These are phyloP conservation scores for Elongisporangium anandrum DNA, from an alignment of 352 stramenopile species.

Conservation along the genomic window DNA sequence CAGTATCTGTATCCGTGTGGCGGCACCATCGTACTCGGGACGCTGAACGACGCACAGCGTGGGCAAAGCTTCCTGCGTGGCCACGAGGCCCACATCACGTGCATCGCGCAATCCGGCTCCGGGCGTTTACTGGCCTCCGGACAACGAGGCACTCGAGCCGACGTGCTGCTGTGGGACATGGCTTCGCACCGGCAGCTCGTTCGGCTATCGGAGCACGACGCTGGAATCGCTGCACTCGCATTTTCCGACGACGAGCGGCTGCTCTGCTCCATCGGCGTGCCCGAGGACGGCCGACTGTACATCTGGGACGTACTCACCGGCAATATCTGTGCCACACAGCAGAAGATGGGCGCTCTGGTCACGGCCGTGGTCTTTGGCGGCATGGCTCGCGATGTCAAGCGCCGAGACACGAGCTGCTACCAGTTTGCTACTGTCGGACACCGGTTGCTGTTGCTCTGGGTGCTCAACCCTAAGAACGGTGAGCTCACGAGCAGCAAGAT, in stretches of 20 bases:
- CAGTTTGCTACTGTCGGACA: constrained; percentile 84
- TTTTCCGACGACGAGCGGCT: constrained; percentile 92
- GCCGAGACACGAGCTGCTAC: constrained; percentile 82
- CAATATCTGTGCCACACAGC: constrained; percentile 82
- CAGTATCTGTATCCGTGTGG: constrained; percentile 88
- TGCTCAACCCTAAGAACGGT: constrained; percentile 80
- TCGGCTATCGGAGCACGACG: constrained; percentile 88
- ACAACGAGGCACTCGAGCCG: constrained; percentile 69
- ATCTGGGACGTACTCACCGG: constrained; percentile 89
- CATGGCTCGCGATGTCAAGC: constrained; percentile 89
- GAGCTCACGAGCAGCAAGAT: constrained; percentile 69
- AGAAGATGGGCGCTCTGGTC: constrained; percentile 60
- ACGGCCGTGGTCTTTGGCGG: constrained; percentile 74
- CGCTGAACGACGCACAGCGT: constrained; percentile 63
- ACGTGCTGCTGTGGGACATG: constrained; percentile 91
- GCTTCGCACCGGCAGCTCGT: constrained; percentile 60
- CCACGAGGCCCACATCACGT: constrained; percentile 79
- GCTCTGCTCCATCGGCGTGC: constrained; percentile 70
- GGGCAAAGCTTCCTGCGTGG: constrained; percentile 83
- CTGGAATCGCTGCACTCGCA: constrained; percentile 75
- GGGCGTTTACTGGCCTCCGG: constrained; percentile 84
- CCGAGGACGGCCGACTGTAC: constrained; percentile 83
- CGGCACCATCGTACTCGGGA: constrained; percentile 79
- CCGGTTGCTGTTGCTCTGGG: constrained; percentile 79
- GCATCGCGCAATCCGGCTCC: constrained; percentile 68